phyloP scores from a whole-genome alignment of 352 stramenopile species.

The Blastocystis sp. region DNA sequence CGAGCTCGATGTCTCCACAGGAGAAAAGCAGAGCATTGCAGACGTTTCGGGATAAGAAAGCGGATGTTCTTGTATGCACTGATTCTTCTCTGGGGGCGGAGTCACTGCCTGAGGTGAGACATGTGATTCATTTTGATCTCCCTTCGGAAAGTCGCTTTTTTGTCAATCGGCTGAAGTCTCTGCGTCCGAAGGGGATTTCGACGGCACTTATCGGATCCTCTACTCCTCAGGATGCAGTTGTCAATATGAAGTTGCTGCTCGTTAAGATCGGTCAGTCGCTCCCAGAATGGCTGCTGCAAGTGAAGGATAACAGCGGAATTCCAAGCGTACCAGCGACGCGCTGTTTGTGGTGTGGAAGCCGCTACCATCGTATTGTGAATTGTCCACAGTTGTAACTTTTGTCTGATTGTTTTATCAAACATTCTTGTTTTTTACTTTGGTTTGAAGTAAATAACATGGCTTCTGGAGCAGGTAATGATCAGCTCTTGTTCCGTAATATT shows the following conservation, averaged over 20 bases:
- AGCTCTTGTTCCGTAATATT: neutral
- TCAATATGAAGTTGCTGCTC: neutral
- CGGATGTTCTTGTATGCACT: neutral
- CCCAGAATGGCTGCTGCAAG: neutral
- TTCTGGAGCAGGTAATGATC: neutral
- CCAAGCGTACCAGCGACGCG: neutral
- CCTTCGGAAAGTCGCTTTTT: neutral
- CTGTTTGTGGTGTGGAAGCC: neutral
- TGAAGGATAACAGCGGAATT: neutral
- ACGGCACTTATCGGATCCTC: neutral
- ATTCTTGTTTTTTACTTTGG: conserved; percentile 22
- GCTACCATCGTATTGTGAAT: neutral
- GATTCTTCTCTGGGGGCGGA: neutral
- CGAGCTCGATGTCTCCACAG: neutral
- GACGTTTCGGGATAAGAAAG: neutral
- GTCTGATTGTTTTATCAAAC: neutral
- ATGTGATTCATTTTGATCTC: neutral
- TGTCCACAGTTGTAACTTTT: neutral
- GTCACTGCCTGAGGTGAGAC: neutral
- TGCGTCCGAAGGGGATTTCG: neutral
- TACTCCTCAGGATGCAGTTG: neutral
- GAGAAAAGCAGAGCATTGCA: neutral
- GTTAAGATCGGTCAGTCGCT: neutral
- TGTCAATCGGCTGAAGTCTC: neutral
- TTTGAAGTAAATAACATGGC: conserved; percentile 10